Evolutionary conservation across 176 grass and related monocot species (phyloP).

Genomic region (Puya raimondii): DNA sequence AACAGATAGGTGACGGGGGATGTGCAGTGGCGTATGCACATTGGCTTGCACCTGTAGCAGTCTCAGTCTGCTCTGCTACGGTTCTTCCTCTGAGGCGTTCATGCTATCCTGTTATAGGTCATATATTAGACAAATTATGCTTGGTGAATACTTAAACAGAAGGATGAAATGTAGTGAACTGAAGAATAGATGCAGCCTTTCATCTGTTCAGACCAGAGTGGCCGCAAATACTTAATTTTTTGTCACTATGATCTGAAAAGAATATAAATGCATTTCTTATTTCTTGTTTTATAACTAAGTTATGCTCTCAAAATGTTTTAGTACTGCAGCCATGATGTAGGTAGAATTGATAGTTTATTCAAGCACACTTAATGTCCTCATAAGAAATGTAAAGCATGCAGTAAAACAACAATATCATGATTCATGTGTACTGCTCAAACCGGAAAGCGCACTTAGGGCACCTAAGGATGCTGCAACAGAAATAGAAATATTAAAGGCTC

Average conservation of each 20-base stretch:
- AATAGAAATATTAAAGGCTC: not conserved
- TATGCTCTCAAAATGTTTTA: not conserved
- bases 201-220: not conserved
- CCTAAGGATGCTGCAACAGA: not conserved
- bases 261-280: not conserved
- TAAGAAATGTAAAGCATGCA: not conserved
- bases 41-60: too few relatives aligned
- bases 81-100: too few relatives aligned
- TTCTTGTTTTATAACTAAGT: not conserved
- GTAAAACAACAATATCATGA: not conserved
- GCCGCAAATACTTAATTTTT: not conserved
- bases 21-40: too few relatives aligned
- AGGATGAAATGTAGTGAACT: too few relatives aligned
- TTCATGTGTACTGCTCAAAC: not conserved
- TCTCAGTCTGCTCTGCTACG: too few relatives aligned
- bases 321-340: not conserved
- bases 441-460: not conserved
- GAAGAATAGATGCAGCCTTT: too few relatives aligned
- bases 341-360: not conserved
- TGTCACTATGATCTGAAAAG: too few relatives aligned
- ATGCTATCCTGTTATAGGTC: too few relatives aligned
- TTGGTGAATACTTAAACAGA: too few relatives aligned
- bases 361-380: not conserved
- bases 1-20: too few relatives aligned
- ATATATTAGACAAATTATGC: too few relatives aligned